phyloP scores from a whole-genome alignment of 345 rosid species.

The Turritis glabra region DNA sequence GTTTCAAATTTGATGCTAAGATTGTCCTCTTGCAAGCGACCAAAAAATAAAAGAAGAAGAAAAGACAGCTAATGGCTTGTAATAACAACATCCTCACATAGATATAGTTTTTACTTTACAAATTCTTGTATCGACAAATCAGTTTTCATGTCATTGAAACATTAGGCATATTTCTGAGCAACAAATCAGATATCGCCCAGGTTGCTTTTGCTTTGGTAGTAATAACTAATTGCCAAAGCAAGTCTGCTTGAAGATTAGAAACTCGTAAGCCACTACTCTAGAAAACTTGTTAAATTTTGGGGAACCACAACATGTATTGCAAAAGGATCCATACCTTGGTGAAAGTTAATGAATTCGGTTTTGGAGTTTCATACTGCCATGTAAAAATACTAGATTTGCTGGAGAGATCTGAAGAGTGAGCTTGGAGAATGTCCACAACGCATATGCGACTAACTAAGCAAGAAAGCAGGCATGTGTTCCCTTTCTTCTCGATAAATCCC shows the following conservation, averaged over 20 bases:
- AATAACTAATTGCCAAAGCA: not conserved
- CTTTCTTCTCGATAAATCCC: conserved; percentile 3
- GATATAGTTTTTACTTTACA: not conserved
- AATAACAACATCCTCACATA: not conserved
- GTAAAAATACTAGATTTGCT: conserved; percentile 7
- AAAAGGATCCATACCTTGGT: conserved; percentile 11
- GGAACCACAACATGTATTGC: not conserved
- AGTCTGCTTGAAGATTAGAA: not conserved
- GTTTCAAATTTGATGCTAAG: conserved; percentile 10
- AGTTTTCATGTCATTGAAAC: not conserved
- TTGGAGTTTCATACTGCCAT: conserved; percentile 1
- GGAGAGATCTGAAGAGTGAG: not conserved
- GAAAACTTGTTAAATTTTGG: not conserved
- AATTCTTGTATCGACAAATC: not conserved
- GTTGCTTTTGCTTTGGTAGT: not conserved
- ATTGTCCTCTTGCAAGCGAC: not conserved
- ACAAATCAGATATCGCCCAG: not conserved
- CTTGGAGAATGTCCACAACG: conserved; percentile 13
- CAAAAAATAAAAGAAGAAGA: not conserved
- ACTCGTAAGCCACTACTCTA: not conserved
- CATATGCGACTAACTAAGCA: not conserved
- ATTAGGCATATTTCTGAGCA: not conserved
- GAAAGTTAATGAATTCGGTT: not conserved
- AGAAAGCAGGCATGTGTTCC: not conserved
- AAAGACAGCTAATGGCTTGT: not conserved